Evolutionary conservation across 2,329 filamentous ascomycete species (phyloP), one percentile per base, ranked within the genome.

Genomic region (Epichloe festucae): DNA sequence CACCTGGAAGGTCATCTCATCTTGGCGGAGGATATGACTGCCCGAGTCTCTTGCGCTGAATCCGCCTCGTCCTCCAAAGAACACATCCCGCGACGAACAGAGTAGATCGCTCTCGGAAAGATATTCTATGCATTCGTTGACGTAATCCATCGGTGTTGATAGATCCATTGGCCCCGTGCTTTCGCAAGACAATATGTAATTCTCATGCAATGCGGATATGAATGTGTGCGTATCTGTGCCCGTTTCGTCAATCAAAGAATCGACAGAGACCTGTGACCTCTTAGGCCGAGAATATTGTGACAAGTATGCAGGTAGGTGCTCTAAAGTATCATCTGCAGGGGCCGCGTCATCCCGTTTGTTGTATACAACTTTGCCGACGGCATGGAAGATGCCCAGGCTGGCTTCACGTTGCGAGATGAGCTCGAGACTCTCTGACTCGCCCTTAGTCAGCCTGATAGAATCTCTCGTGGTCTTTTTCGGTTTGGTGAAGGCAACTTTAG

Each of bases 321-420:
- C 81, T 17, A 68, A 67, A 3, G 67, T 63, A 35, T 73, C 68
- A 8, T 63, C 63, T 8, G 65, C 58, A 12, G 74, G 67, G 4
- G 68, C 66, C 45, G 55, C 64, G 31, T 84, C 81, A 21, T 85
- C 77, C 45, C 93, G 79, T 65, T 96, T 98, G 71, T 98, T 98
- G 71, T 97, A 95, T 1, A 97, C 84, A 2, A 98, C 87, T 64
- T 93, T 96, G 3, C 91, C 93, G 12, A 97, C 87, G 0, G 93
- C 89, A 65, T 98, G 93, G 62, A 98, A 98, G 48, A 98, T 89
- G 1, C 91, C 93, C 3, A 98, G 73, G 56, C 85, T 95, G 15
- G 87, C 84, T 69, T 97, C 93, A 52, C 93, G 80, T 61, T 90
- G 88, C 1, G 87, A 89, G 21, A 97, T 79, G 53, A 93, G 72